Percentiles rank a stretch among this genome's conserved stretches.
Conservation (phyloP, 257 asterid species). For the Lycium ferocissimum region DNA sequence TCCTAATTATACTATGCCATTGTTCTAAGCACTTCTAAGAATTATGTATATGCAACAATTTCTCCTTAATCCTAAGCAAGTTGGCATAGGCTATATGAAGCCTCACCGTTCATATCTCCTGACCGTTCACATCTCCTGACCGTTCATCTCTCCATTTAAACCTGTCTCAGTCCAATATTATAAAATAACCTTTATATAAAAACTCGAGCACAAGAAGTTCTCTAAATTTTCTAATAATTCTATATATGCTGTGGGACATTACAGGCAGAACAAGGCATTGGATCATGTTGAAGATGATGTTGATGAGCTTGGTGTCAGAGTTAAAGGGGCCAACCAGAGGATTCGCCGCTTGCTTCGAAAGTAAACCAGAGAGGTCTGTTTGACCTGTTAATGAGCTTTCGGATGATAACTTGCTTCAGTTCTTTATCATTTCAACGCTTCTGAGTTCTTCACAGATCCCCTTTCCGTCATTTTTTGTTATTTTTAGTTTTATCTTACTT, state of each 20-base stretch:
- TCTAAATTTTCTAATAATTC: background rate
- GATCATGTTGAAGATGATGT: constrained; percentile 42
- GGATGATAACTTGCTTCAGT: background rate
- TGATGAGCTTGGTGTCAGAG: constrained; percentile 47
- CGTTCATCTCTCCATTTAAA: constrained; percentile 3
- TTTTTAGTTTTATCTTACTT: background rate
- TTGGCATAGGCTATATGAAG: background rate
- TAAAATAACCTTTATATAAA: background rate
- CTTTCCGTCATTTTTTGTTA: background rate
- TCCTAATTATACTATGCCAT: background rate
- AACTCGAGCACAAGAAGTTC: background rate
- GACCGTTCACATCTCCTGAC: background rate
- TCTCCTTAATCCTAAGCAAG: background rate
- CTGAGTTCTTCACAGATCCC: background rate
- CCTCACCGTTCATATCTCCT: background rate
- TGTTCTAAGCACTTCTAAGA: background rate
- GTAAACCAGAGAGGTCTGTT: constrained; percentile 32
- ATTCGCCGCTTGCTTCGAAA: constrained; percentile 51
- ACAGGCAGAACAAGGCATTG: constrained; percentile 48
- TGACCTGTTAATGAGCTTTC: constrained; percentile 22
- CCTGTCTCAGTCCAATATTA: background rate
- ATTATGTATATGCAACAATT: background rate
- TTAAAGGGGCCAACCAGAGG: constrained; percentile 45
- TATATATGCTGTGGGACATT: constrained; percentile 6
- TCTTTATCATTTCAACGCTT: background rate